Evolutionary conservation across 176 grass and related monocot genomes (phyloP), one percentile per base, ranked within the genome.

Genomic region (Dactylis glomerata): DNA sequence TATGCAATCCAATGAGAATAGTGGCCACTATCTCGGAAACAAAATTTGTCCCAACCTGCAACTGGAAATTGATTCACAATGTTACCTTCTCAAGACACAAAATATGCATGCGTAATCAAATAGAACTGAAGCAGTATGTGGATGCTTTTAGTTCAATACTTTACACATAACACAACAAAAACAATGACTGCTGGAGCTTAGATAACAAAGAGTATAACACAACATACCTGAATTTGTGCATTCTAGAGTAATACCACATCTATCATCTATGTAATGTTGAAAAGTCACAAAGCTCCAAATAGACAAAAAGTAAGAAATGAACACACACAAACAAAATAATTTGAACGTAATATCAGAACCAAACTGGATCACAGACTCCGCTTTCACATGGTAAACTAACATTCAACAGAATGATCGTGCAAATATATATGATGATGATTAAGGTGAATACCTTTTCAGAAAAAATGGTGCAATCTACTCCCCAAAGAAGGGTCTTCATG

Each of bases 1-100:
- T 69, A 82, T 70, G 79, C 79, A 82, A 31, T 82, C 33, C 50
- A 19, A 42, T 20, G 38, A 72, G 80, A 82, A 82, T 42, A 20
- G 15, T 55, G 24, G 33, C 66, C 65, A 71, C 9, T 40, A 42
- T 23, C 34, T 42, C 79, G 19, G 46, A 82, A 57, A 34, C 47
- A 82, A 54, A 38, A 12, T 3, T 2, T 51, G 37, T 38, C 23
- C 46, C 45, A 54, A 3, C 63, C 62, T 27, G 63, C 20, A 80
- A 20, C n/a, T n/a, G n/a, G n/a, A n/a, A n/a, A n/a, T n/a, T n/a
- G n/a, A n/a, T n/a, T n/a, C n/a, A n/a, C 30, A 11, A 50, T 20
- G 59, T 45, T 45, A 49, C 46, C 5, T 76, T 54, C 30, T 36
- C 11, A 55, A 55, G 49, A 54, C 19, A 76, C 0, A 37, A 50